Percentiles rank a stretch among this genome's conserved stretches.
Evolutionary conservation across 2,329 filamentous ascomycete genomes (phyloP).

Genomic region (Penicillium sp.): DNA sequence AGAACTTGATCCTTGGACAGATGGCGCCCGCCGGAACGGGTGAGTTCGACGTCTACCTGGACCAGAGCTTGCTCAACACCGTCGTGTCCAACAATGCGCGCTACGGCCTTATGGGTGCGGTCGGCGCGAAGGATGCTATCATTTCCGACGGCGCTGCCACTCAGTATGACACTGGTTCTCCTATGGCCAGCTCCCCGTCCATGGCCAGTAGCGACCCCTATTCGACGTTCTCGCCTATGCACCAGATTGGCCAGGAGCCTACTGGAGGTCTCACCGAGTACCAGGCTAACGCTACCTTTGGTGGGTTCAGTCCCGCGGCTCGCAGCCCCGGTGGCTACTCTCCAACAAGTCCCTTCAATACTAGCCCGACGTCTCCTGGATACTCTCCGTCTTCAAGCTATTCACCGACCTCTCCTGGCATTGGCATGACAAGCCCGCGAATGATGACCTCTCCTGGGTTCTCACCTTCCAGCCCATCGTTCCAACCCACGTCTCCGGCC

Average conservation of each 20-base stretch:
- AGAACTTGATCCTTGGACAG: constrained; percentile 98
- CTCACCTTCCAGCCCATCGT: constrained; percentile 54
- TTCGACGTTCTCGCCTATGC: constrained; percentile 69
- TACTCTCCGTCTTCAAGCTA: constrained; percentile 63
- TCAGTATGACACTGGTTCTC: constrained; percentile 77
- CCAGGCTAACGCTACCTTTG: constrained; percentile 54
- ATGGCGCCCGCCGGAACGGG: constrained; percentile 96
- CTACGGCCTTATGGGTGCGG: constrained; percentile 75
- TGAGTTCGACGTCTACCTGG: constrained; percentile 89
- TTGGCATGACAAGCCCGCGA: constrained; percentile 55
- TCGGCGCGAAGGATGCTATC: constrained; percentile 71
- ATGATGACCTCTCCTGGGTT: constrained; percentile 57
- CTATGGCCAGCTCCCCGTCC: constrained; percentile 59
- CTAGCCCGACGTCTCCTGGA: constrained; percentile 66
- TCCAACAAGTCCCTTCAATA: constrained; percentile 73
- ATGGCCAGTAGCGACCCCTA: constrained; percentile 63
- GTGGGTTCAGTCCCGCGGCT: constrained; percentile 63
- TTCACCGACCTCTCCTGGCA: constrained; percentile 73
- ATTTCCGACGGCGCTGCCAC: constrained; percentile 79
- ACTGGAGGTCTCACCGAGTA: constrained; percentile 62
- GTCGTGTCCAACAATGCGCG: constrained; percentile 90
- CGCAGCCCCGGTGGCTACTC: constrained; percentile 64
- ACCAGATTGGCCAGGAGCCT: constrained; percentile 63
- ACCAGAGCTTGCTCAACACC: constrained; percentile 92
- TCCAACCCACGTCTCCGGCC: constrained; percentile 56